Evolutionary conservation across 2,329 filamentous ascomycete genomes (phyloP), one percentile per base, ranked within the genome.

Genomic region (Claviceps maximensis): DNA sequence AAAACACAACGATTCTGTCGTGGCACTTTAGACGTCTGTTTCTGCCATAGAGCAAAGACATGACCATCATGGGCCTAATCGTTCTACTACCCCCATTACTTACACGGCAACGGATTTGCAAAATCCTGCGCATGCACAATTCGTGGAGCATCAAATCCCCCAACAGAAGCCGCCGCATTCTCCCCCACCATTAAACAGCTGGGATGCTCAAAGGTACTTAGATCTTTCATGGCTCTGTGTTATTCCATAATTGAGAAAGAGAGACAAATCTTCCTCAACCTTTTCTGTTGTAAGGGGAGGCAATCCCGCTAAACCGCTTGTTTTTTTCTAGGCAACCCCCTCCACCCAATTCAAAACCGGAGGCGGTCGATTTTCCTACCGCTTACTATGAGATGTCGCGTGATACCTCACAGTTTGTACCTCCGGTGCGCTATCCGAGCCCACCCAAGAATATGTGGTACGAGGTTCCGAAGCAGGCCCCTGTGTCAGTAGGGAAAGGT

Each of bases 401-500:
- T 53, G 86, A 90, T 65, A 74, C 76, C 19, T 69, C 81, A 36
- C 81, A 87, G 10, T 97, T 94, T 68, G 78, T 87, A 52, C 80
- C 90, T 33, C 90, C 90, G 19, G 69, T 73, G 55, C 76, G 79
- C 51, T 93, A 95, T 62, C 87, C 90, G 2, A 87, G 88, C 62
- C 87, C 89, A 19, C 89, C 90, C 0, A 86, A 78, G 66, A 79
- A 90, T 63, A 90, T 95, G 87, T 93, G 85, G 77, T 95, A 93
- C 65, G 74, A 91, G 61, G 78, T 94, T 38, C 89, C 89, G 5
- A 80, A 76, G 57, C 76, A 79, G 54, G 80, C 80, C 23, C 75
- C 80, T 48, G 72, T 67, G 25, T 61, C 63, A n/a, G 59, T 76
- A 45, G 74, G 82, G 58, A 78, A 72, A 45, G 74, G 82, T 58